phyloP scores from a whole-genome alignment of 257 asterid genomes.

The Asclepias syriaca region DNA sequence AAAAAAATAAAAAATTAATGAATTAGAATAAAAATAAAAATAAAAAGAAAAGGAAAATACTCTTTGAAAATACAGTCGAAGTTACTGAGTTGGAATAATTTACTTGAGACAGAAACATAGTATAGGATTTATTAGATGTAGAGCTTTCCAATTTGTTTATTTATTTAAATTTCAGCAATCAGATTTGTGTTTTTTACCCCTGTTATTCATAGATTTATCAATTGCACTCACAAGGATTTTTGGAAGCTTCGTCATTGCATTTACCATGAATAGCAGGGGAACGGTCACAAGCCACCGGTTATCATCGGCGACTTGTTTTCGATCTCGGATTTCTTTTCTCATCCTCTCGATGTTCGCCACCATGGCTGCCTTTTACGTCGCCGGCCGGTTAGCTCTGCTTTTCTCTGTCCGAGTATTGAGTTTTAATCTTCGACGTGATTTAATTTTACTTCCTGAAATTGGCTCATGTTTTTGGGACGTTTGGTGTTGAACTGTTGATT shows the following conservation, averaged over 20 bases:
- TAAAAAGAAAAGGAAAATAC: too few species aligned
- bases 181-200: too few species aligned
- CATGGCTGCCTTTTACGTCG: constrained; percentile 74
- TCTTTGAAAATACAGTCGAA: too few species aligned
- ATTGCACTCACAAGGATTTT: background rate
- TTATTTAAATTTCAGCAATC: too few species aligned
- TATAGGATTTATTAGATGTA: too few species aligned
- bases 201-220: too few species aligned
- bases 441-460: background rate
- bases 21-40: too few species aligned
- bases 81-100: too few species aligned
- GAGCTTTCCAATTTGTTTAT: too few species aligned
- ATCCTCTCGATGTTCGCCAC: constrained; percentile 75
- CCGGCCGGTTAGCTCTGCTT: constrained; percentile 44
- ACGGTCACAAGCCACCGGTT: constrained; percentile 38
- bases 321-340: constrained; percentile 54
- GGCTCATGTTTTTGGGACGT: constrained; percentile 4
- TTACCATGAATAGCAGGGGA: constrained; percentile 54
- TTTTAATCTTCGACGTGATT: background rate
- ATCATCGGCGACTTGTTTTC: constrained; percentile 42
- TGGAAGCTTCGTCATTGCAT: constrained; percentile 25
- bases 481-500: constrained; percentile 12
- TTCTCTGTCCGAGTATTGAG: background rate
- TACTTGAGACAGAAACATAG: too few species aligned
- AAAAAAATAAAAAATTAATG: too few species aligned